Percentiles rank a stretch among this genome's conserved stretches.
phyloP scores from a whole-genome alignment of 148 eudicot genomes.

The Rhododendron griersonianum region DNA sequence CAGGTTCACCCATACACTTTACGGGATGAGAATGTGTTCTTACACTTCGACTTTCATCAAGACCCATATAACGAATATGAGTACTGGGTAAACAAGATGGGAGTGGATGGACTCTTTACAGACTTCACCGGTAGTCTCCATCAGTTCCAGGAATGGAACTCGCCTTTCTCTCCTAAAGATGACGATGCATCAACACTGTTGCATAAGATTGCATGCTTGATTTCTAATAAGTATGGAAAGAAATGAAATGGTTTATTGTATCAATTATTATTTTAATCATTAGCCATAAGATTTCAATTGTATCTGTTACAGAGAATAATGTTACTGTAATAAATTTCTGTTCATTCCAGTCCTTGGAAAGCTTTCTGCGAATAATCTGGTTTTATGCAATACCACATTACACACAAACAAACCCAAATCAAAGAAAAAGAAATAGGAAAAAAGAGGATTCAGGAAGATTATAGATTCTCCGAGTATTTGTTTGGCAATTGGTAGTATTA shows the following conservation, averaged over 20 bases:
- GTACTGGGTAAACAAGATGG: constrained; percentile 74
- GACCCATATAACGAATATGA: constrained; percentile 77
- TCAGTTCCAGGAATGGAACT: constrained; percentile 64
- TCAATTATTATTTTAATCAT: background rate
- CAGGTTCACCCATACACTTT: constrained; percentile 97
- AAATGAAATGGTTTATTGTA: background rate
- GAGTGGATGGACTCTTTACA: constrained; percentile 88
- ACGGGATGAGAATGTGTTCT: constrained; percentile 67
- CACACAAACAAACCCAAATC: background rate
- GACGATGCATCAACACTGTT: constrained; percentile 33
- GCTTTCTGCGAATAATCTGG: background rate
- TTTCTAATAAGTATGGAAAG: constrained; percentile 16
- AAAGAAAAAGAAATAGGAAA: background rate
- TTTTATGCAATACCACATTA: background rate
- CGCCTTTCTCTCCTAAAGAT: constrained; percentile 34
- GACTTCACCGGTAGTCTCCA: constrained; percentile 94
- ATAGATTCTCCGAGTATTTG: background rate
- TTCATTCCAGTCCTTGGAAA: background rate
- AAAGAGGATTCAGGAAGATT: background rate
- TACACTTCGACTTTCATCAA: constrained; percentile 73
- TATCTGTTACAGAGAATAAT: background rate
- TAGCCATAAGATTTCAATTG: background rate
- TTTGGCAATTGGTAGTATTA: background rate
- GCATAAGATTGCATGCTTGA: constrained; percentile 48
- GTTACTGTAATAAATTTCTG: background rate